Evolutionary conservation across 352 stramenopile genomes (phyloP), one percentile per base, ranked within the genome.

Genomic region (Peronospora belbahrii): DNA sequence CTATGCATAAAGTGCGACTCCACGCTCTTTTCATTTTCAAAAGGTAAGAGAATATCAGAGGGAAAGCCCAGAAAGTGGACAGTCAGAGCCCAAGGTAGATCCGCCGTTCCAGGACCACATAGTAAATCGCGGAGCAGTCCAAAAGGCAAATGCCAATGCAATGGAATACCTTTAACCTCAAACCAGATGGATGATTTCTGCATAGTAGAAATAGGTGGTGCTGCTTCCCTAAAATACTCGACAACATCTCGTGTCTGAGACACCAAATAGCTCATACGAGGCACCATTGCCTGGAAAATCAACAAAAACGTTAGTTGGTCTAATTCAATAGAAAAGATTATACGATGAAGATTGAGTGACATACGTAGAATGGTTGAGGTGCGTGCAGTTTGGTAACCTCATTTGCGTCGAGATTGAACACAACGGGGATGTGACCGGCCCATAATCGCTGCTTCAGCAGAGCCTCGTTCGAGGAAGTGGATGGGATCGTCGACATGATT

Each of bases 1-100:
- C 71, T 85, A 64, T 92, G 77, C 77, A 92, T 92, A 34, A 89
- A 92, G 60, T 89, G 71, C 13, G 61, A 74, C 59, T 89, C 80
- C 27, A 89, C 68, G 28, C 64, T 82, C 36, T 79, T 59, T 38
- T 89, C 72, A 39, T 88, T 85, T 25, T 88, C 80, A 33, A 75
- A 89, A 17, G 77, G 71, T 19, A 92, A 50, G 4, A 92, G 54
- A 45, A 48, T 25, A 11, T 85, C 70, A 4, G 48, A 49, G 15
- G 81, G 81, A 42, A 83, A 89, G 17, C 70, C 65, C n/a, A 81
- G 62, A 37, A 92, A 92, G 37, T 88, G 81, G n/a, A 92, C 75
- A 2, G 74, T 85, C 24, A 92, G 56, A 1, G 56, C 39, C 81
- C 78, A 92, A 4, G 81, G 81, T 11, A 91, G 50, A 19, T 60